Percentiles rank a stretch among this genome's conserved stretches.
These are phyloP conservation scores for barrel medic (Medicago truncatula) DNA, from an alignment of 306 rosid genomes.

Conservation along the genomic window DNA sequence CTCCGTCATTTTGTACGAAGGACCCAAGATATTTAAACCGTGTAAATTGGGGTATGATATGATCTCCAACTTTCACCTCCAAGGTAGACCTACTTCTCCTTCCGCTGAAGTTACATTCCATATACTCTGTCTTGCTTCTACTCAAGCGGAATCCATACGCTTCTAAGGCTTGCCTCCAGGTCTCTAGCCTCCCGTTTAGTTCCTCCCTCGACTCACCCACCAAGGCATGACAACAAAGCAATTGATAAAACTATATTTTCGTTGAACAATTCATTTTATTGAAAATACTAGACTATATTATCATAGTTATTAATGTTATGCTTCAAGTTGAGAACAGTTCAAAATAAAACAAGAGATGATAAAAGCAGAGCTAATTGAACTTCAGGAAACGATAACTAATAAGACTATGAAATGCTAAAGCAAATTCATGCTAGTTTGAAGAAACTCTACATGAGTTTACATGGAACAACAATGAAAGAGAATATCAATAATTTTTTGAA, in stretches of 20 bases:
- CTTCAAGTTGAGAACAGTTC: conserved; percentile 25
- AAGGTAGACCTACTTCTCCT: no score
- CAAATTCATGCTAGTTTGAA: conserved; percentile 11
- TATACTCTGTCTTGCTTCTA: no score
- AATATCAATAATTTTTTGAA: conserved; percentile 9
- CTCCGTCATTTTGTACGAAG: no score
- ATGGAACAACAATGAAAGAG: conserved; percentile 28
- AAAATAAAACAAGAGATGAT: background rate
- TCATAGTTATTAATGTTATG: background rate
- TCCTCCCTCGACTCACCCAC: no score
- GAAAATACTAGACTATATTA: conserved; percentile 5
- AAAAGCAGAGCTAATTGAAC: conserved; percentile 21
- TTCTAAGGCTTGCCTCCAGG: no score
- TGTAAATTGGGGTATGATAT: no score
- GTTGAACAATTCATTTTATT: conserved; percentile 24
- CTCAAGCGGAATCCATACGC: no score
- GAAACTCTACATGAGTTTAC: conserved; percentile 28
- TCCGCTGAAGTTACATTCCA: no score
- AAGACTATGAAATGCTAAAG: background rate
- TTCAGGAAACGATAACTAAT: conserved; percentile 24
- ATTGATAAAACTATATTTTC: conserved; percentile 23
- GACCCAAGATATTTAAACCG: no score
- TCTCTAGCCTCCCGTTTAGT: no score
- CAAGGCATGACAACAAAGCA: no score
- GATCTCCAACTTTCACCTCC: no score